Conservation (phyloP, 768 basidiomycete genomes). For the Boletus speciosus region DNA sequence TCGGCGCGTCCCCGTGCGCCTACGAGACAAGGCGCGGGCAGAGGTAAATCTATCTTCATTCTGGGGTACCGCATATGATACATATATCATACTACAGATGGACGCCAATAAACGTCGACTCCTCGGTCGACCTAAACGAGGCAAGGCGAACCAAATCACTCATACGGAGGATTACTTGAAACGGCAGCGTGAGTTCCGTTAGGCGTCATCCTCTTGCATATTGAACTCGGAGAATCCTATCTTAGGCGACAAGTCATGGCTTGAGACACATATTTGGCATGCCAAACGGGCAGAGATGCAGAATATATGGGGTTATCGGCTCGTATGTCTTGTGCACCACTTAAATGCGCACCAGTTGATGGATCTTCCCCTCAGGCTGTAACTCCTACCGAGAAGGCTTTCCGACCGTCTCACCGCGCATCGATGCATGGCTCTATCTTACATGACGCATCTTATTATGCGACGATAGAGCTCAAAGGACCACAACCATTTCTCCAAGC, state of each 20-base stretch:
- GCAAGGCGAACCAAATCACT: slow-evolving; percentile 54
- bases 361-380: slow-evolving; percentile 49
- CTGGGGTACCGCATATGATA: slow-evolving; percentile 11
- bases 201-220: not conserved
- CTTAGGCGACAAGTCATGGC: slow-evolving; percentile 83
- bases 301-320: slow-evolving; percentile 85
- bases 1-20: slow-evolving; percentile 79
- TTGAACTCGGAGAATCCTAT: not conserved
- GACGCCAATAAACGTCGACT: slow-evolving; percentile 44
- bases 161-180: slow-evolving; percentile 60
- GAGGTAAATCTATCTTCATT: slow-evolving; percentile 54
- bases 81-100: slow-evolving; percentile 45
- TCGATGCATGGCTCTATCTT: slow-evolving; percentile 80
- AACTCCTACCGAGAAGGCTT: slow-evolving; percentile 88
- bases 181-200: slow-evolving; percentile 60
- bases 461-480: slow-evolving; percentile 71
- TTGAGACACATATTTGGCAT: slow-evolving; percentile 97
- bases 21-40: slow-evolving; percentile 75
- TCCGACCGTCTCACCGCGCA: slow-evolving; percentile 88
- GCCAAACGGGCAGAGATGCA: slow-evolving; percentile 96
- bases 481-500: slow-evolving; percentile 50
- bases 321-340: slow-evolving; percentile 44
- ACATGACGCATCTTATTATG: slow-evolving; percentile 87
- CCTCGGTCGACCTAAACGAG: slow-evolving; percentile 53
- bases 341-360: not conserved